Evolutionary conservation across 2,329 filamentous ascomycete genomes (phyloP).

Genomic region (Colletotrichum aenigma): DNA sequence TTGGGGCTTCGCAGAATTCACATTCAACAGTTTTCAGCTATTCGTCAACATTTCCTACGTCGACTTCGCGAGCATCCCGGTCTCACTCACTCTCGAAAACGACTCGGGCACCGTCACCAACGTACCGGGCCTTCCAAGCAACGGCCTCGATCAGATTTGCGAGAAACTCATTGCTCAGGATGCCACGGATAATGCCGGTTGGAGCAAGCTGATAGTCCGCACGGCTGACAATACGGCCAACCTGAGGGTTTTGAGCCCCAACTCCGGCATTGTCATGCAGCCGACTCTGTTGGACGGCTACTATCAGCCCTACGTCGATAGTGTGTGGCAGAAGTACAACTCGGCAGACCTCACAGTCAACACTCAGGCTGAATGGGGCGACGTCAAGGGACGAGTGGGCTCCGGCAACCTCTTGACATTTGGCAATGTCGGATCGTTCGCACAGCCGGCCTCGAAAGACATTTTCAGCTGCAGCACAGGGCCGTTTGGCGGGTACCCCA

Average conservation of each 20-base stretch:
- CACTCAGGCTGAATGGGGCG: constrained; percentile 58
- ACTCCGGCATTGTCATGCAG: constrained; percentile 50
- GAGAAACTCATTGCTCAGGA: constrained; percentile 48
- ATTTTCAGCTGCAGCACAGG: constrained; percentile 61
- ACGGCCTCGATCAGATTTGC: constrained; percentile 52
- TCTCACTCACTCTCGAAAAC: constrained; percentile 58
- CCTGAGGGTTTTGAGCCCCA: constrained; percentile 59
- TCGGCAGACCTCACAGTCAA: constrained; percentile 50
- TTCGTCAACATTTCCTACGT: constrained; percentile 77
- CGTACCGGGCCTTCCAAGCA: constrained; percentile 53
- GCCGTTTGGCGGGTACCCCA: constrained; percentile 53
- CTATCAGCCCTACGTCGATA: constrained; percentile 53
- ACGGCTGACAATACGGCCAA: constrained; percentile 36
- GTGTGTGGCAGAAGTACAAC: constrained; percentile 56
- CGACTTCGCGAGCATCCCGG: constrained; percentile 74
- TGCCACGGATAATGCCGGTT: constrained; percentile 49
- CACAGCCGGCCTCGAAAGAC: constrained; percentile 50
- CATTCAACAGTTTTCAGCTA: constrained; percentile 64
- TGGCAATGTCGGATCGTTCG: constrained; percentile 41
- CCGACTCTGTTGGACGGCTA: constrained; percentile 52
- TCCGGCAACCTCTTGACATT: constrained; percentile 43
- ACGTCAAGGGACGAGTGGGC: constrained; percentile 46
- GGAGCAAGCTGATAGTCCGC: constrained; percentile 56
- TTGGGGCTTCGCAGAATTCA: constrained; percentile 75
- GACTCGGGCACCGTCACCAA: constrained; percentile 45